These are phyloP conservation scores for Penicillium verhagenii DNA, from an alignment of 495 filamentous ascomycete species.

Conservation along the genomic window DNA sequence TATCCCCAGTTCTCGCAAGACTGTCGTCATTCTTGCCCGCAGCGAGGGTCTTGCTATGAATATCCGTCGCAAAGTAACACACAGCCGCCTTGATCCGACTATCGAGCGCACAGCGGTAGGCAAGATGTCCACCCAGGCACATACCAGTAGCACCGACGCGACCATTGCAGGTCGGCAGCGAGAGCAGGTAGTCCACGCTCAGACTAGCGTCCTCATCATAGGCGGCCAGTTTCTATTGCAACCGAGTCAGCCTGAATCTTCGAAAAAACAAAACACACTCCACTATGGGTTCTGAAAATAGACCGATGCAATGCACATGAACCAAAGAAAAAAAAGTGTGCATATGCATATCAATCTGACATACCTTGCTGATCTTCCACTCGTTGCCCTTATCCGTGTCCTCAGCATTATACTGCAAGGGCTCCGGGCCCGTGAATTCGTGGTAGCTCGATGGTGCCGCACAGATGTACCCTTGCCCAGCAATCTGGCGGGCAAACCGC, in stretches of 20 bases:
- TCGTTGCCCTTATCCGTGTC: conserved; percentile 87
- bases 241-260: background rate
- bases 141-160: conserved; percentile 86
- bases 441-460: conserved; percentile 90
- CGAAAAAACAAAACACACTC: no score
- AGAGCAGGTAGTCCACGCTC: conserved; percentile 71
- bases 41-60: conserved; percentile 75
- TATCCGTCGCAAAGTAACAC: conserved; percentile 91
- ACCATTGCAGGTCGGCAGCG: conserved; percentile 78
- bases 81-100: conserved; percentile 71
- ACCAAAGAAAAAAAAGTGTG: no score
- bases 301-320: background rate
- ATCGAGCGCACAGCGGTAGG: conserved; percentile 81
- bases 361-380: conserved; percentile 78
- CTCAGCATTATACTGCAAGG: conserved; percentile 80
- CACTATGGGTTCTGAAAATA: background rate
- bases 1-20: conserved; percentile 62
- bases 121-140: conserved; percentile 92
- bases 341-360: conserved; percentile 1
- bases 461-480: conserved; percentile 90
- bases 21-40: conserved; percentile 66
- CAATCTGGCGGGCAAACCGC: conserved; percentile 89
- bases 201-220: conserved; percentile 86
- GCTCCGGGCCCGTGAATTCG: conserved; percentile 84
- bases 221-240: conserved; percentile 66